These are phyloP conservation scores for Xylaria scruposa DNA, from an alignment of 495 filamentous ascomycete genomes.

Conservation along the genomic window DNA sequence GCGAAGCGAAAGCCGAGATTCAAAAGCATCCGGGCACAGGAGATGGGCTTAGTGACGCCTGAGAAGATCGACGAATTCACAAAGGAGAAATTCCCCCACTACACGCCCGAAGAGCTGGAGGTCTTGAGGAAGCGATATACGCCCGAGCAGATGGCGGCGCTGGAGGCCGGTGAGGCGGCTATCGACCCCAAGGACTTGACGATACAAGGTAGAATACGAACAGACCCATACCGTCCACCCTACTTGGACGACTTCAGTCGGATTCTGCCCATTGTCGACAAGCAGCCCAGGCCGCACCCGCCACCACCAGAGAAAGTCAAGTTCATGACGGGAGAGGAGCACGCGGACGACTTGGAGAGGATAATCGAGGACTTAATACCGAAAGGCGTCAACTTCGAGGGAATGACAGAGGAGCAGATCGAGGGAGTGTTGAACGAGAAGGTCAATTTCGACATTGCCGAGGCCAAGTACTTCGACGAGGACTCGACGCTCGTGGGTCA, in stretches of 20 bases:
- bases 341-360: slow-evolving; percentile 56
- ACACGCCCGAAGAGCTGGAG: slow-evolving; percentile 71
- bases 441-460: slow-evolving; percentile 32
- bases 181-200: slow-evolving; percentile 81
- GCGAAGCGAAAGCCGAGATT: slow-evolving; percentile 50
- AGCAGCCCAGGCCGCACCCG: slow-evolving; percentile 40
- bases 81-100: slow-evolving; percentile 61
- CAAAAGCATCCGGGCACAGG: slow-evolving; percentile 50
- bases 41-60: slow-evolving; percentile 50
- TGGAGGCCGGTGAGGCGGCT: slow-evolving; percentile 83
- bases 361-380: slow-evolving; percentile 62
- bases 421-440: slow-evolving; percentile 30
- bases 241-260: slow-evolving; percentile 89
- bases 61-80: slow-evolving; percentile 52
- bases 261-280: slow-evolving; percentile 78
- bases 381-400: slow-evolving; percentile 48
- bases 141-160: slow-evolving; percentile 78
- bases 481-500: slow-evolving; percentile 46
- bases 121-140: slow-evolving; percentile 72
- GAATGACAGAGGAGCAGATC: slow-evolving; percentile 37
- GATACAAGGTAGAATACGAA: slow-evolving; percentile 69
- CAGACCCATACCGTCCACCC: slow-evolving; percentile 71
- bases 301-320: slow-evolving; percentile 62
- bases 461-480: slow-evolving; percentile 51
- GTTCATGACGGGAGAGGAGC: slow-evolving; percentile 65